Evolutionary conservation across 1,284 basidiomycete genomes (phyloP).

Genomic region (Boletus sp.): DNA sequence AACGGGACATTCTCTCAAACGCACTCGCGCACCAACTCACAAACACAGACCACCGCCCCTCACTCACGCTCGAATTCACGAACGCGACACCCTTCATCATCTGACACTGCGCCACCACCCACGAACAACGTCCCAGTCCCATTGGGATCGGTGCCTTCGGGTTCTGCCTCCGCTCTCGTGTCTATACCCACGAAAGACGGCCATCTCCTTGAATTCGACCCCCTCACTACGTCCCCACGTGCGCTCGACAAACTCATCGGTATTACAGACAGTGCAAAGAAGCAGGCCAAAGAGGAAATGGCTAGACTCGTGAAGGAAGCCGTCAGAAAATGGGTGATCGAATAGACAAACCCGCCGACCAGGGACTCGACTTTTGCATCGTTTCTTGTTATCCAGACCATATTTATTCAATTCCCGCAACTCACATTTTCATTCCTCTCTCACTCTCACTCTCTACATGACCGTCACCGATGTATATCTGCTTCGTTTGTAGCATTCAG

Average conservation of each 20-base stretch:
- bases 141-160: constrained; percentile 13
- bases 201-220: constrained; percentile 75
- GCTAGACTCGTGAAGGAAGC: constrained; percentile 64
- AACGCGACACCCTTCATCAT: constrained; percentile 34
- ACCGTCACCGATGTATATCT: constrained; percentile 18
- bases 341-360: constrained; percentile 12
- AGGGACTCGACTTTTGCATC: constrained; percentile 3
- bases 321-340: constrained; percentile 66
- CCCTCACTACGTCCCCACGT: constrained; percentile 64
- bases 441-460: too few relatives aligned
- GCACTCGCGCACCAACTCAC: constrained; percentile 51
- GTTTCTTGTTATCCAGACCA: neutral
- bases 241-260: constrained; percentile 71
- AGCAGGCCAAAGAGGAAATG: constrained; percentile 74
- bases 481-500: constrained; percentile 25
- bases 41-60: constrained; percentile 38
- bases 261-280: constrained; percentile 76
- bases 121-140: constrained; percentile 10
- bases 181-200: constrained; percentile 74
- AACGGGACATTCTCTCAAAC: constrained; percentile 24
- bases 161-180: constrained; percentile 47
- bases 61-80: constrained; percentile 39
- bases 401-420: constrained; percentile 23
- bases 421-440: constrained; percentile 3
- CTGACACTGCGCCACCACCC: constrained; percentile 17